Conservation (phyloP, 129 eudicot species). For the Saussurea involucrata region DNA sequence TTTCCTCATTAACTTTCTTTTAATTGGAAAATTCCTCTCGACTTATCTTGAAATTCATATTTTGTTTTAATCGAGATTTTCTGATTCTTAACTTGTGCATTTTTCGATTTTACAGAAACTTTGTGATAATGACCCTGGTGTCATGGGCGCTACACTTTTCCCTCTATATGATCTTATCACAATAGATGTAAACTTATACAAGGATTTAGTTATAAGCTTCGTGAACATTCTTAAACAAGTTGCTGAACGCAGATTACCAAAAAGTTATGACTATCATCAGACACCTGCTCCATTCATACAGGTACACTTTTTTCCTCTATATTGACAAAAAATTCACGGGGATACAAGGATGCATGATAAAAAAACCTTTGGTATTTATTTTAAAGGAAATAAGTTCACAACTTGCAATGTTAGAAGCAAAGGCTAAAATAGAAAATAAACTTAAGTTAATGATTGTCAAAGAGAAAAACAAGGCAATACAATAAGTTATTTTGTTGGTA, state of each 20-base stretch:
- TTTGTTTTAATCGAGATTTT: conserved; percentile 8
- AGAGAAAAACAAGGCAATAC: not conserved
- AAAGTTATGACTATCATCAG: conserved; percentile 98
- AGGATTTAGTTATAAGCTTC: conserved; percentile 85
- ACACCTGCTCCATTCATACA: conserved; percentile 99
- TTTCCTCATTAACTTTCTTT: not conserved
- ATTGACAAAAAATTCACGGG: not conserved
- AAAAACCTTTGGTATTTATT: not conserved
- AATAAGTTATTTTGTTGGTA: not conserved
- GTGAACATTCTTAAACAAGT: conserved; percentile 98
- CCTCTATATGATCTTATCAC: conserved; percentile 84
- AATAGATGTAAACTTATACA: conserved; percentile 69
- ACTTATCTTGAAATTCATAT: not conserved
- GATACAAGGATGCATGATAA: not conserved
- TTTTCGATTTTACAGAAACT: conserved; percentile 66
- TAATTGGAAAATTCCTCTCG: not conserved
- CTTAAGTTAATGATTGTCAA: not conserved
- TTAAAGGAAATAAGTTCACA: not conserved
- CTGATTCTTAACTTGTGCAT: conserved; percentile 12
- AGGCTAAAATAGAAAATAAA: not conserved
- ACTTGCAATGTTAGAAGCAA: not conserved
- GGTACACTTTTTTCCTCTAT: conserved; percentile 47
- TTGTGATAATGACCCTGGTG: conserved; percentile 97
- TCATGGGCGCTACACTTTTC: conserved; percentile 95
- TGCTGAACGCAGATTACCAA: conserved; percentile 96